phyloP scores from a whole-genome alignment of 2,329 filamentous ascomycete species.

The Lecanicillium sp. region DNA sequence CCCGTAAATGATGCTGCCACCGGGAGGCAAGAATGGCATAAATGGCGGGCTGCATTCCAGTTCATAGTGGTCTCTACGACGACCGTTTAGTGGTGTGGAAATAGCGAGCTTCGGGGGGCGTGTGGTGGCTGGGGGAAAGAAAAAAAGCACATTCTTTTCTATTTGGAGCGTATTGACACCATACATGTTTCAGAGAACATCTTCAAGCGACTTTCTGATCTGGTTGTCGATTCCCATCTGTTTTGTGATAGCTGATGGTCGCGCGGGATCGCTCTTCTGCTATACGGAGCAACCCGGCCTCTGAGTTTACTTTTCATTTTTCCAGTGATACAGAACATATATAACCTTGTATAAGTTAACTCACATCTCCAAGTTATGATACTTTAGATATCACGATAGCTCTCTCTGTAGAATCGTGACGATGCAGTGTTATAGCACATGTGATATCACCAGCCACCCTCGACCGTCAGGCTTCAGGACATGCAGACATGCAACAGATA shows the following conservation, averaged over 20 bases:
- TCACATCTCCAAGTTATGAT: background rate
- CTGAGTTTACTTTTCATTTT: background rate
- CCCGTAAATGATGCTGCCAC: background rate
- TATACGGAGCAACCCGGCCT: background rate
- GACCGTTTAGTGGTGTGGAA: background rate
- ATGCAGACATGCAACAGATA: too few relatives aligned
- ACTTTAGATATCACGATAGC: background rate
- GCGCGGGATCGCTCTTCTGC: too few relatives aligned
- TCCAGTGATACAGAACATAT: background rate
- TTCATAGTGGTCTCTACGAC: conserved; percentile 6
- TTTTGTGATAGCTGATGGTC: too few relatives aligned
- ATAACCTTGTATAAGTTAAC: background rate
- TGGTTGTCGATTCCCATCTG: too few relatives aligned
- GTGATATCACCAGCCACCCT: background rate
- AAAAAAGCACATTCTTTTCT: background rate
- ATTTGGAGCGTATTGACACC: too few relatives aligned
- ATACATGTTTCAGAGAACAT: too few relatives aligned
- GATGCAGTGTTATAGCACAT: background rate
- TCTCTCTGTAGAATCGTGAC: background rate
- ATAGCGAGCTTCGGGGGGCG: background rate
- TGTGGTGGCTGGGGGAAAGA: background rate
- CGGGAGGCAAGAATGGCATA: conserved; percentile 2
- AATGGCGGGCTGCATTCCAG: conserved; percentile 9
- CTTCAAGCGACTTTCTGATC: too few relatives aligned
- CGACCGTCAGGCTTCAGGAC: background rate